Evolutionary conservation across 2,329 filamentous ascomycete genomes (phyloP).

Genomic region (Aspergillus bombycis): DNA sequence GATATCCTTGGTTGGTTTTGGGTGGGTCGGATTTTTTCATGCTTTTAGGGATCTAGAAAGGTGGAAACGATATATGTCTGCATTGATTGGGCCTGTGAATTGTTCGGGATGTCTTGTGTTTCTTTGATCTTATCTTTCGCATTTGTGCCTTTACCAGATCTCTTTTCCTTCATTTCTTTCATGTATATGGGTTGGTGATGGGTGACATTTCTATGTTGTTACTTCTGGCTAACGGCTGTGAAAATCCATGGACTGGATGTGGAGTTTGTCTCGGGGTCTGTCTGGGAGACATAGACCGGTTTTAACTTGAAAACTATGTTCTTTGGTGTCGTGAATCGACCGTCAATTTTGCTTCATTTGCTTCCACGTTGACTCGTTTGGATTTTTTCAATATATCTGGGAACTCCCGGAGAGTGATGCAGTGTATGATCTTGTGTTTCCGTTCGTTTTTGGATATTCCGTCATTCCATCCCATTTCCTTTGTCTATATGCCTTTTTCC

Average conservation of each 20-base stretch:
- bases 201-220: constrained; percentile 37
- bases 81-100: constrained; percentile 45
- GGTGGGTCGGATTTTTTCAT: constrained; percentile 29
- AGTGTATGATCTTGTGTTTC: constrained; percentile 25
- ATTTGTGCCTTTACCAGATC: constrained; percentile 29
- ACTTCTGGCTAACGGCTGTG: constrained; percentile 34
- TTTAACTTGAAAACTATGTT: constrained; percentile 28
- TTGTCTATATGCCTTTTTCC: constrained; percentile 19
- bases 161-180: constrained; percentile 26
- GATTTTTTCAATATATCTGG: constrained; percentile 25
- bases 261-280: constrained; percentile 41
- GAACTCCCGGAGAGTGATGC: constrained; percentile 28
- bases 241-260: constrained; percentile 42
- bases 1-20: constrained; percentile 35
- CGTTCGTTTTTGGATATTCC: constrained; percentile 15
- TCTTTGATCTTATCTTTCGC: constrained; percentile 24
- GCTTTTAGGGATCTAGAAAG: constrained; percentile 44
- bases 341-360: constrained; percentile 23
- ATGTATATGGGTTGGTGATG: constrained; percentile 40
- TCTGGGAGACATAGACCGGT: constrained; percentile 36
- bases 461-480: constrained; percentile 21
- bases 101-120: constrained; percentile 35
- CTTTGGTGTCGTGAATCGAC: constrained; percentile 23
- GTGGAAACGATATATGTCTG: constrained; percentile 51
- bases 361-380: constrained; percentile 31